A percentile compares a stretch with the other conserved stretches of the same genome.
Evolutionary conservation across 305 asterid species (phyloP).

Genomic region (Solanum hybrid): DNA sequence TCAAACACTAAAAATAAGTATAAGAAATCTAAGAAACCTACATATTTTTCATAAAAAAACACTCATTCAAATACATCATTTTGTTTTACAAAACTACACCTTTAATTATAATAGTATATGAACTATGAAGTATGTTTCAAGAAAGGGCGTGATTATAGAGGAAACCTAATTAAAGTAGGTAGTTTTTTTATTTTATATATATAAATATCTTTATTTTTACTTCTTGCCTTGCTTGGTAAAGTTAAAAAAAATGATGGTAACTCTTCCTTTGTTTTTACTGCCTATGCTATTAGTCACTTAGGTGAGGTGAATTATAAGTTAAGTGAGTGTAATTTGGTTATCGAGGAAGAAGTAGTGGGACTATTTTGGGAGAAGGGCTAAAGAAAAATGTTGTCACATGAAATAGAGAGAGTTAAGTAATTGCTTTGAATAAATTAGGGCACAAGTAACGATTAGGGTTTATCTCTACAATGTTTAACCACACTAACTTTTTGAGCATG

Average conservation of each 20-base stretch:
- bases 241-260: not conserved
- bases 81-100: not conserved
- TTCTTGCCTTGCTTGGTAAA: not conserved
- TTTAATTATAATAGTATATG: not conserved
- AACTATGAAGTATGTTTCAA: not conserved
- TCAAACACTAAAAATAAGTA: not conserved
- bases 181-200: not conserved
- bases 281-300: constrained; percentile 12
- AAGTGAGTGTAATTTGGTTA: constrained; percentile 20
- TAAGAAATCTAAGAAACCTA: not conserved
- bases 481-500: not conserved
- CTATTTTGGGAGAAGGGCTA: constrained; percentile 60
- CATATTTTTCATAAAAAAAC: not conserved
- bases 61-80: not conserved
- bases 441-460: constrained; percentile 32
- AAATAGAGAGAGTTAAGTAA: not conserved
- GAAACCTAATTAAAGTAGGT: constrained; percentile 10
- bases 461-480: not conserved
- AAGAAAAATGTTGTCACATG: constrained; percentile 38
- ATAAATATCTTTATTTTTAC: not conserved
- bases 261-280: constrained; percentile 9
- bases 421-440: constrained; percentile 2
- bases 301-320: not conserved
- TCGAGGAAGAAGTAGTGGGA: constrained; percentile 54
- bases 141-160: constrained; percentile 15